Base-by-base conservation (phyloP, 805 yeast species). In the Kluyveromyces wickerhamii region DNA sequence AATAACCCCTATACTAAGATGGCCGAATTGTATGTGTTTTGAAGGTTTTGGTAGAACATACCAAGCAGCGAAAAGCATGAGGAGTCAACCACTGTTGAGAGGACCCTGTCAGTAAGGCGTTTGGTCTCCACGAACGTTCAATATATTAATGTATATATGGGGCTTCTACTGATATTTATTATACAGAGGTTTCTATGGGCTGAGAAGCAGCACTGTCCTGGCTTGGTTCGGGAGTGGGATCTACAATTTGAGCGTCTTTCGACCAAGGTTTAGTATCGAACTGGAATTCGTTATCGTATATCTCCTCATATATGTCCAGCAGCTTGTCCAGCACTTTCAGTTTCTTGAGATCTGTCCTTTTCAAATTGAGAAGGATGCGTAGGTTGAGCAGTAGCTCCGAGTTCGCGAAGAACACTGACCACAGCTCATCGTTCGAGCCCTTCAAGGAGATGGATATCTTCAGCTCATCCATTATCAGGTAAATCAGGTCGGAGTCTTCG, bases 1-100 rank as follows among this genome's bases (percentile, higher is more conserved):
- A 73, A 78, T 73, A 60, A 71, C 79, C 79, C 74, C 79, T 74
- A 73, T 74, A 73, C 65, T 60, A 62, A 53, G 49, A 53, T 59
- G 63, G 63, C 65, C n/a, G n/a, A n/a, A n/a, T n/a, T n/a, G n/a
- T n/a, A n/a, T n/a, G n/a, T n/a, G n/a, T n/a, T n/a, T n/a, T n/a
- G n/a, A n/a, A n/a, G n/a, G n/a, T n/a, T n/a, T n/a, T n/a, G n/a
- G n/a, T n/a, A n/a, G n/a, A n/a, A n/a, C n/a, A n/a, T n/a, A n/a
- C n/a, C n/a, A n/a, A n/a, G n/a, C n/a, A n/a, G n/a, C n/a, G n/a
- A n/a, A n/a, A n/a, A n/a, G n/a, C n/a, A n/a, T n/a, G n/a, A n/a
- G n/a, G n/a, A n/a, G n/a, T n/a, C n/a, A n/a, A n/a, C n/a, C n/a
- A n/a, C n/a, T n/a, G n/a, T n/a, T n/a, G n/a, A n/a, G n/a, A n/a